Percentiles rank a stretch among this genome's conserved stretches.
phyloP scores from a whole-genome alignment of 495 filamentous ascomycete genomes.

The Barbatosphaeria neglecta region DNA sequence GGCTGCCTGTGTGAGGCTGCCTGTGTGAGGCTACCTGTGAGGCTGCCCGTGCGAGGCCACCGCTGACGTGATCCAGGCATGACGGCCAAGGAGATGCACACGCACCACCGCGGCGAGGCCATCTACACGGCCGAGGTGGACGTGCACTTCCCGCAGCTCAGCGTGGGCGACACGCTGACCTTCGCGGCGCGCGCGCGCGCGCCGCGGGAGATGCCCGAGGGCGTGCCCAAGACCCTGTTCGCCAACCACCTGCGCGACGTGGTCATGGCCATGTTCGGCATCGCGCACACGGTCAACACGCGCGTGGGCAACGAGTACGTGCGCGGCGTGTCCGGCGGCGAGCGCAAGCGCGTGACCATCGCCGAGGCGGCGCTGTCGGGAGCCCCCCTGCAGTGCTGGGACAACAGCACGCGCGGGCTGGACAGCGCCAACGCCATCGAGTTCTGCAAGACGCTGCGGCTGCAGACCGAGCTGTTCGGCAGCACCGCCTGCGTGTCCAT shows the following conservation, averaged over 20 bases:
- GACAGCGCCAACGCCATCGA: constrained; percentile 76
- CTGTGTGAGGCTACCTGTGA: too few relatives aligned
- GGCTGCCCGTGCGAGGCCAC: background rate
- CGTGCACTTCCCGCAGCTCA: constrained; percentile 72
- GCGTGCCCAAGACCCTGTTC: constrained; percentile 48
- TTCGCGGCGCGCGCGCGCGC: constrained; percentile 65
- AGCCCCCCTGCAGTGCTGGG: constrained; percentile 70
- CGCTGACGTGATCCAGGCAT: constrained; percentile 27
- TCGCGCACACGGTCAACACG: constrained; percentile 66
- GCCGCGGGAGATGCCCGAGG: constrained; percentile 47
- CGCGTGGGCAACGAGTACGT: constrained; percentile 70
- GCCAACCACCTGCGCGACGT: constrained; percentile 58
- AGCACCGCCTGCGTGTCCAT: constrained; percentile 66
- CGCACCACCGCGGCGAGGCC: constrained; percentile 61
- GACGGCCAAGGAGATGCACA: constrained; percentile 50
- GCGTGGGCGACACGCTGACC: constrained; percentile 63
- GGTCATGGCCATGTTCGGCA: constrained; percentile 68
- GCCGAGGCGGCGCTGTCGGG: constrained; percentile 57
- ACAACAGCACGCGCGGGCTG: constrained; percentile 70
- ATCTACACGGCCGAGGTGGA: constrained; percentile 76
- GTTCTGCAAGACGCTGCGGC: constrained; percentile 57
- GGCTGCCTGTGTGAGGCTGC: too few relatives aligned
- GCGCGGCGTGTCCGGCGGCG: constrained; percentile 70
- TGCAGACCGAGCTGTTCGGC: constrained; percentile 52
- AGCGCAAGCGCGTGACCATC: constrained; percentile 75